Evolutionary conservation across 768 basidiomycete species (phyloP).

Genomic region (Rhodotorula paludigena): DNA sequence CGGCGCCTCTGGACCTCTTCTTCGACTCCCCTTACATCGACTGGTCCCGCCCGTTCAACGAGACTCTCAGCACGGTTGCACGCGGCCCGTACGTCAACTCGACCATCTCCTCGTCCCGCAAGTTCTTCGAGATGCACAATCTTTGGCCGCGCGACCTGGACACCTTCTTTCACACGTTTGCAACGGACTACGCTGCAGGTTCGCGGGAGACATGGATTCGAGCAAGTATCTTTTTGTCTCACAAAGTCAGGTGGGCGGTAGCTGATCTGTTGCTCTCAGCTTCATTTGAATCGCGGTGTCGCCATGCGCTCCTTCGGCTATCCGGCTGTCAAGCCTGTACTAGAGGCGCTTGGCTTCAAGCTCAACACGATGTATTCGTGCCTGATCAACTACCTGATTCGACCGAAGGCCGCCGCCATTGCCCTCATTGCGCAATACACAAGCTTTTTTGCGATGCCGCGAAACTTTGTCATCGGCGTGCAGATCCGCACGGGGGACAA

Average conservation of each 20-base stretch:
- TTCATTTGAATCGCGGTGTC: conserved; percentile 23
- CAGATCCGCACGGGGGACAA: conserved; percentile 27
- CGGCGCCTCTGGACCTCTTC: conserved; percentile 20
- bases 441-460: conserved; percentile 15
- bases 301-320: conserved; percentile 27
- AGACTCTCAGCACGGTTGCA: background rate
- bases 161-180: too few species aligned
- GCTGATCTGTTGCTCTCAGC: too few species aligned
- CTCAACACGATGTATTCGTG: conserved; percentile 16
- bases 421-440: conserved; percentile 29
- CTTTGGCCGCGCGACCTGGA: too few species aligned
- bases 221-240: background rate
- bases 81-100: background rate
- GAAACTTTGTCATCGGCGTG: conserved; percentile 14
- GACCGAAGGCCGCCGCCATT: conserved; percentile 17
- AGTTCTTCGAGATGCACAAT: too few species aligned
- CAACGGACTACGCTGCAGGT: too few species aligned
- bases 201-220: background rate
- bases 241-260: too few species aligned
- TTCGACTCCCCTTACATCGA: conserved; percentile 24
- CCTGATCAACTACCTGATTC: conserved; percentile 30
- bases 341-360: conserved; percentile 12
- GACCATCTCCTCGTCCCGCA: too few species aligned
- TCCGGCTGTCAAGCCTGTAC: background rate
- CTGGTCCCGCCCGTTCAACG: conserved; percentile 13